phyloP scores from a whole-genome alignment of 768 basidiomycete genomes.

The Russula virescens region DNA sequence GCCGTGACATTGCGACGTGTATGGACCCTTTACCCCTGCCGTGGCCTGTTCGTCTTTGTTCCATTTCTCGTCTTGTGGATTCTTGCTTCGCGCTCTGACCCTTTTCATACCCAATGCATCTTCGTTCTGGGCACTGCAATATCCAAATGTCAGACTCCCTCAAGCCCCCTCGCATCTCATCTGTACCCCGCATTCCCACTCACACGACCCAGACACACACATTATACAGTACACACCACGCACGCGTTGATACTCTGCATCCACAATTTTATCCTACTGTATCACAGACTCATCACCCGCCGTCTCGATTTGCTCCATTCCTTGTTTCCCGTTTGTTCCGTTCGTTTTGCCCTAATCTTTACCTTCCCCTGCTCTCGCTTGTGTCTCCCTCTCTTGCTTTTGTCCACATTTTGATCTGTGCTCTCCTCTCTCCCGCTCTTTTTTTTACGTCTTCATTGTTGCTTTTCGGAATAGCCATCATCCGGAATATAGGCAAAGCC shows the following conservation, averaged over 20 bases:
- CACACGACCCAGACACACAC: constrained; percentile 3
- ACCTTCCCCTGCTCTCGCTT: background rate
- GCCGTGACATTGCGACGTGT: background rate
- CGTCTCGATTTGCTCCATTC: constrained; percentile 17
- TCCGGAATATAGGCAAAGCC: constrained; percentile 9
- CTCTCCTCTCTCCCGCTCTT: constrained; percentile 2
- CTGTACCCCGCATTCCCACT: constrained; percentile 12
- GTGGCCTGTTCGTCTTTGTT: background rate
- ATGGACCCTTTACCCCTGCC: background rate
- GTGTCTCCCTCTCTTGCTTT: constrained; percentile 10
- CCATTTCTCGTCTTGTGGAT: background rate
- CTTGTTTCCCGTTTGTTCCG: constrained; percentile 1
- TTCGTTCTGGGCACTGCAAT: constrained; percentile 15
- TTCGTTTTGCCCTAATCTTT: constrained; percentile 10
- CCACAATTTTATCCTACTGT: constrained; percentile 15
- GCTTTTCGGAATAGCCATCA: constrained; percentile 9
- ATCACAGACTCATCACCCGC: background rate
- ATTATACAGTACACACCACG: constrained; percentile 15
- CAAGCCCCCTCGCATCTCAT: background rate
- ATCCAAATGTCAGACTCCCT: background rate
- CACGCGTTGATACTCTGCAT: constrained; percentile 11
- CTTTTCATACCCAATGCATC: constrained; percentile 3
- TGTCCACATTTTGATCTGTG: constrained; percentile 11
- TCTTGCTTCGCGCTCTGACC: background rate
- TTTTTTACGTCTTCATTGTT: background rate